Evolutionary conservation across 306 rosid genomes (phyloP), one percentile per base, ranked within the genome.

Genomic region (Elaeagnus macrophylla): DNA sequence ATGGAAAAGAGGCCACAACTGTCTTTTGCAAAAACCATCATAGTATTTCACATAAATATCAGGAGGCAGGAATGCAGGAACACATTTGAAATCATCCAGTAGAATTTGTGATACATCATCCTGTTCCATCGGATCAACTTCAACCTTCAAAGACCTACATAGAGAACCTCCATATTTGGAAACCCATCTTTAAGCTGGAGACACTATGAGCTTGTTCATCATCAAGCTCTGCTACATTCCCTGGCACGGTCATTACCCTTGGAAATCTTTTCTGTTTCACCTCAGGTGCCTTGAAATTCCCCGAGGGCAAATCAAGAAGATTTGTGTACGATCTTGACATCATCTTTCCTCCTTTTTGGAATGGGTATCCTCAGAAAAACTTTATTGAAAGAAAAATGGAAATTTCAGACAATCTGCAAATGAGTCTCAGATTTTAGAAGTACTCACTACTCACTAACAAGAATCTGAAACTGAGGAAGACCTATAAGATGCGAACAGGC

Each of bases 1-100:
- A 64, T 82, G 89, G 36, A 82, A 82, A 32, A 82, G 71, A 20
- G 83, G 89, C 89, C 89, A 82, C 58, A 82, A 56, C 19, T 82
- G 79, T 70, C 76, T 85, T 66, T 82, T 82, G 50, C 89, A 82
- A 39, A 82, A 82, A 37, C 85, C 85, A 57, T 79, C 80, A 45
- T 82, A 82, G 62, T 76, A 82, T 64, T 68, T 82, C 0, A 62
- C 25, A 64, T 73, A 62, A 37, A 79, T 73, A 14, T 79, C 85
- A 9, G 62, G 10, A 0, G 89, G 89, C 48, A 82, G 54, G 53
- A 82, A 82, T 0, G 89, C 84, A 0, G 89, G 89, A 19, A 82
- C 89, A 43, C 89, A 79, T 66, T 77, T 77, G 37, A 82, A 82
- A 70, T 69, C 73, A 19, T 82, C 89, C 60, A 82, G 72, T 63